These are phyloP conservation scores for Oleoguttula mirabilis DNA, from an alignment of 495 filamentous ascomycete genomes.

Conservation along the genomic window DNA sequence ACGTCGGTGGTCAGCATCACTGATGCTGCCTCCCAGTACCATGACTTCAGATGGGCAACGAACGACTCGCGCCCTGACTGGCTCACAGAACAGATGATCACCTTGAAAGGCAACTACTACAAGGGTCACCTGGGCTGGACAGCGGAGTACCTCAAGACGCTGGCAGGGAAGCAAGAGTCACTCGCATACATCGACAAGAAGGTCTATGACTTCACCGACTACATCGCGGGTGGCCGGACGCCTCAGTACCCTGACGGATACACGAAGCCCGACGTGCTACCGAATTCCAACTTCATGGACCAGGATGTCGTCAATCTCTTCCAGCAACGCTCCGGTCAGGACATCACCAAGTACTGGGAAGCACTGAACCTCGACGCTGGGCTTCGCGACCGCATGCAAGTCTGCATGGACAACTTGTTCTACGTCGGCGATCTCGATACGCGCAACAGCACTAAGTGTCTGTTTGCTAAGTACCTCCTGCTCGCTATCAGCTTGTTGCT, in stretches of 20 bases:
- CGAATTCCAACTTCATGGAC: conserved; percentile 75
- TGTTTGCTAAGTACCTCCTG: conserved; percentile 82
- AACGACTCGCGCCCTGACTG: conserved; percentile 78
- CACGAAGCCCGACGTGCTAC: conserved; percentile 35
- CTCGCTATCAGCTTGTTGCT: conserved; percentile 81
- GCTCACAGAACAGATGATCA: conserved; percentile 75
- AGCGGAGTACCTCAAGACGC: conserved; percentile 56
- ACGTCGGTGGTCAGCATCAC: conserved; percentile 45
- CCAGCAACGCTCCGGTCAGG: conserved; percentile 57
- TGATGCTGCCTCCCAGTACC: conserved; percentile 68
- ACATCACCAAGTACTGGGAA: conserved; percentile 77
- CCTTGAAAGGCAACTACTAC: conserved; percentile 64
- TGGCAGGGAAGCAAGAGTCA: conserved; percentile 49
- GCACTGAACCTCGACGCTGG: conserved; percentile 43
- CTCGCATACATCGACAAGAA: conserved; percentile 70
- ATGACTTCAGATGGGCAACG: conserved; percentile 81
- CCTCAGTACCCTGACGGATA: conserved; percentile 42
- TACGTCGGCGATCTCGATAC: conserved; percentile 89
- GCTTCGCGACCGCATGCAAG: conserved; percentile 55
- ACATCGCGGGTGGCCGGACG: conserved; percentile 63
- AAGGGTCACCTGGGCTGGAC: conserved; percentile 85
- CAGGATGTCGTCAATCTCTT: conserved; percentile 62
- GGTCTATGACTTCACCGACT: conserved; percentile 87
- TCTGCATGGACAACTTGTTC: conserved; percentile 90
- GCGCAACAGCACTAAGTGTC: conserved; percentile 70